Evolutionary conservation across 2,329 filamentous ascomycete genomes (phyloP), one percentile per base, ranked within the genome.

Genomic region (Pestalotiopsis sp.): DNA sequence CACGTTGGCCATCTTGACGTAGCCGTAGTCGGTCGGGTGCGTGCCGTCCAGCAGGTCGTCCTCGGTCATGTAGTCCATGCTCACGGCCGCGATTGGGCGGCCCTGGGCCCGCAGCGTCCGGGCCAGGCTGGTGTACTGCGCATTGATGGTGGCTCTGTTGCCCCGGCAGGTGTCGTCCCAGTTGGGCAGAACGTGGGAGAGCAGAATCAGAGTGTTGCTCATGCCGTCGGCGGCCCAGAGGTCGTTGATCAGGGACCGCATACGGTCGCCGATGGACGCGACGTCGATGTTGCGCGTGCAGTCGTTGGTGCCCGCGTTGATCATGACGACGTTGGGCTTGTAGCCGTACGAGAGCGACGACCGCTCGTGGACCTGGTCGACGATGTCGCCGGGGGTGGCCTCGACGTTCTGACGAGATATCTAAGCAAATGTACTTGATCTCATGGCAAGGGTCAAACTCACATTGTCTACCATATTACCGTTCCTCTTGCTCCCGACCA

Each of bases 291-390:
- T 68, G 4, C 60, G 58, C 39, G 45, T 56, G 39, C 66, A 66
- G 36, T 81, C 79, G 58, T 81, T 79, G 12, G 78, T 80, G 13
- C 79, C 79, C 49, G 72, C 75, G 56, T 79, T 80, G 36, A 76
- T 72, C 2, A 76, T 66, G 7, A 76, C 68, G 14, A 75, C 49
- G 65, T 75, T 75, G 1, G 74, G 70, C 56, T 69, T 70, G 41
- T 68, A 73, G 6, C 25, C 64, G 12, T 61, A 17, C 4, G 68
- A 69, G 12, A 36, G 52, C 13, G 36, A 27, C 11, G 64, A 61
- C 7, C 61, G 66, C 1, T 49, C 66, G 5, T 68, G 59, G 12
- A 74, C 67, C 31, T 74, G 68, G 4, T 52, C 65, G 25, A 75
- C 69, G 1, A 68, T 59, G 63, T 70, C 64, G 38, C 74, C 72